Percentiles rank a stretch among this genome's conserved stretches.
phyloP scores from a whole-genome alignment of 768 basidiomycete species.

The Antrodiella citrinella region DNA sequence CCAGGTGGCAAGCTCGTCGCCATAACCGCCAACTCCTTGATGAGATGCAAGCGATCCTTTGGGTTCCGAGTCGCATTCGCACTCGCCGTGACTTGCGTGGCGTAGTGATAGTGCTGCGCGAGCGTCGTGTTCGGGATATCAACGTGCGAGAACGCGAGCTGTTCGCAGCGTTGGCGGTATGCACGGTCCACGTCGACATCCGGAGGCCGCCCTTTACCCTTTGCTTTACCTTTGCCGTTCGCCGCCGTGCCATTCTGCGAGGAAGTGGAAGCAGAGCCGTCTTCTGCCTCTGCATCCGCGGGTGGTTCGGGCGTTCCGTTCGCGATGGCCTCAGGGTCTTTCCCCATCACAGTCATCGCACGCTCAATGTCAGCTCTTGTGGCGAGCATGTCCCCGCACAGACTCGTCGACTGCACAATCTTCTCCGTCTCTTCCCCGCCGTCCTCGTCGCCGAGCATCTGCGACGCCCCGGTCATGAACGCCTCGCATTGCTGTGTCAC shows the following conservation, averaged over 20 bases:
- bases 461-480: conserved; percentile 37
- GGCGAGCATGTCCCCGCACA: conserved; percentile 46
- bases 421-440: conserved; percentile 27
- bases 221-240: conserved; percentile 15
- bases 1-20: conserved; percentile 49
- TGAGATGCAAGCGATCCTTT: conserved; percentile 41
- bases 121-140: conserved; percentile 17
- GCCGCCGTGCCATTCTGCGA: neutral
- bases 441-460: conserved; percentile 28
- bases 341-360: conserved; percentile 34
- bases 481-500: conserved; percentile 43
- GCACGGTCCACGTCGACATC: conserved; percentile 29
- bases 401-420: conserved; percentile 32
- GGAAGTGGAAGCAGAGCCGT: neutral
- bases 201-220: conserved; percentile 27
- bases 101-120: conserved; percentile 25
- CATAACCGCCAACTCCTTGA: conserved; percentile 49
- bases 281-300: neutral
- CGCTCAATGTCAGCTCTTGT: conserved; percentile 41
- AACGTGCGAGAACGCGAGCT: conserved; percentile 39
- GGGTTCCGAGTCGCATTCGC: conserved; percentile 34
- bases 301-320: neutral
- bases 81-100: conserved; percentile 23
- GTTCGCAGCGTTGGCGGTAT: conserved; percentile 38
- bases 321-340: conserved; percentile 9